Base-by-base conservation (phyloP, 2,329 filamentous ascomycete species). In the Alternaria sp. region DNA sequence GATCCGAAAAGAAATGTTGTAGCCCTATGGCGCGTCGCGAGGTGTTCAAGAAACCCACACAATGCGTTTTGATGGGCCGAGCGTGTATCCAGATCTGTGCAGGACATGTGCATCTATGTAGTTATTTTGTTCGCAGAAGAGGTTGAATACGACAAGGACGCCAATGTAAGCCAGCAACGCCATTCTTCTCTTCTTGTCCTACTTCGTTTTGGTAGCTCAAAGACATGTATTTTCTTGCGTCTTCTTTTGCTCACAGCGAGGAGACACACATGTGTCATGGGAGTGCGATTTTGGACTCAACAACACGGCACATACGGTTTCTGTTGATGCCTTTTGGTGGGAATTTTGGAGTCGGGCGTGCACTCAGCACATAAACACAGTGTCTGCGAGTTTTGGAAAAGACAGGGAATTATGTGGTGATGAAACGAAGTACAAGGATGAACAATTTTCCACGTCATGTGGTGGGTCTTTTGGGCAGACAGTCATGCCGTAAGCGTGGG, bases 1-100 rank as follows among this genome's bases (percentile, higher is more conserved):
- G 14, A 37, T n/a, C 14, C 30, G 5, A 37, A n/a, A 37, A 37
- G 7, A n/a, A 2, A 0, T 37, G 33, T 37, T n/a, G 5, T 3
- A n/a, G 2, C 15, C 33, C 33, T 9, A n/a, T n/a, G 15, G 3
- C 2, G 3, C 1, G 15, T 0, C 33, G 0, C 2, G 33, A 37
- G 15, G 4, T n/a, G 33, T 37, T 37, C 33, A 0, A n/a, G 1
- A n/a, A 37, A 5, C 7, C 14, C 1, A n/a, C 33, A n/a, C 1
- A 4, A n/a, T n/a, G 3, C 1, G 15, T n/a, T n/a, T n/a, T 1
- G 33, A 2, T 37, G 15, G 33, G 3, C 3, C 7, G 0, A 37
- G 9, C 14, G 3, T 9, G 33, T 9, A 37, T 1, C 7, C 15
- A 37, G 7, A 6, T 9, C 33, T n/a, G 33, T 4, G 1, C 15